These are phyloP conservation scores for Meripilus lineatus DNA, from an alignment of 1,284 basidiomycete species.

Conservation along the genomic window DNA sequence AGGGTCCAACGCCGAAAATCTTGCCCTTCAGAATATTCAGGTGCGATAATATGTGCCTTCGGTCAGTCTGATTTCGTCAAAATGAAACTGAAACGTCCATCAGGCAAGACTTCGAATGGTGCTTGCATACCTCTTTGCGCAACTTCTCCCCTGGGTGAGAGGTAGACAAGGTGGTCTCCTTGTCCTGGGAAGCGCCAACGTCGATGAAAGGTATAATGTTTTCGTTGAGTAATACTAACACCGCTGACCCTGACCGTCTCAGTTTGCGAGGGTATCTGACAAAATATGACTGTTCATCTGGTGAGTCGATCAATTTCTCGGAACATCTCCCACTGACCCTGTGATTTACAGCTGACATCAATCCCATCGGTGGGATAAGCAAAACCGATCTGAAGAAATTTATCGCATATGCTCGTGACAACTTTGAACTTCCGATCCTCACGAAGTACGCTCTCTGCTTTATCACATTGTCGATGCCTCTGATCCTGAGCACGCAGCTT, in stretches of 20 bases:
- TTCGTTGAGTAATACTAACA: background rate
- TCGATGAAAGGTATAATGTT: conserved; percentile 80
- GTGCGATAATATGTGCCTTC: conserved; percentile 30
- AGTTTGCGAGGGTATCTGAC: conserved; percentile 95
- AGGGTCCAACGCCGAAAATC: conserved; percentile 84
- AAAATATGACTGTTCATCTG: conserved; percentile 94
- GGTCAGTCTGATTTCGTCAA: background rate
- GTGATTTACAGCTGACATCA: conserved; percentile 76
- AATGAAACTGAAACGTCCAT: conserved; percentile 3
- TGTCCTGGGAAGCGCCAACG: conserved; percentile 95
- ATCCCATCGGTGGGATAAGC: conserved; percentile 97
- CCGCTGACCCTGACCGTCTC: background rate
- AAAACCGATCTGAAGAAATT: conserved; percentile 98
- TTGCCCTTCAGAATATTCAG: conserved; percentile 98
- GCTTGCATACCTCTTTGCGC: conserved; percentile 95
- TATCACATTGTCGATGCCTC: background rate
- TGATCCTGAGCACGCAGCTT: conserved; percentile 51
- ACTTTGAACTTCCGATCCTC: conserved; percentile 85
- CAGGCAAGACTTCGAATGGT: conserved; percentile 94
- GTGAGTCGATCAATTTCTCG: conserved; percentile 31
- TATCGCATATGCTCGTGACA: conserved; percentile 77
- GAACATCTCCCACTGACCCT: conserved; percentile 4
- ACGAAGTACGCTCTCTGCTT: conserved; percentile 44
- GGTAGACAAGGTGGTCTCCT: conserved; percentile 84
- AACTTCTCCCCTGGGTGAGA: conserved; percentile 90